A percentile compares a stretch with the other conserved stretches of the same genome.
Conservation (phyloP, 805 yeast species). For the Kregervanrija fluxuum region DNA sequence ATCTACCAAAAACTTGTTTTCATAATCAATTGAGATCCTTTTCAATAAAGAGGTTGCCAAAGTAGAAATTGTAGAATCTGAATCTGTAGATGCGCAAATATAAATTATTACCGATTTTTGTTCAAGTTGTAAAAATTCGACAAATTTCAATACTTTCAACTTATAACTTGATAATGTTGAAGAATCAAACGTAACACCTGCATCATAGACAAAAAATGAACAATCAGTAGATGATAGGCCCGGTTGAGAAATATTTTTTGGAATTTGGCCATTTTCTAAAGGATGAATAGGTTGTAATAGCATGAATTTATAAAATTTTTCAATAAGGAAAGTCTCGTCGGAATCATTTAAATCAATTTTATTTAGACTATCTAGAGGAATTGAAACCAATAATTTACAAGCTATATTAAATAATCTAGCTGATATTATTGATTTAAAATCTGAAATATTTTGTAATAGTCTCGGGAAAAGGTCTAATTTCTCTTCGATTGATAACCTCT, state of each 20-base stretch:
- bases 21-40: slow-evolving; percentile 45
- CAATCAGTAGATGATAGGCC: slow-evolving; percentile 56
- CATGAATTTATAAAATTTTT: slow-evolving; percentile 48
- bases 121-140: slow-evolving; percentile 33
- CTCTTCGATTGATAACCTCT: slow-evolving; percentile 37
- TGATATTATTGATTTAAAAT: slow-evolving; percentile 20
- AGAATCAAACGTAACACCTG: slow-evolving; percentile 54
- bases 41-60: slow-evolving; percentile 44
- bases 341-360: slow-evolving; percentile 19
- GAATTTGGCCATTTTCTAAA: slow-evolving; percentile 31
- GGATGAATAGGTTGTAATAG: slow-evolving; percentile 42
- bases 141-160: slow-evolving; percentile 34
- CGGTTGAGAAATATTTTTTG: slow-evolving; percentile 45
- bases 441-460: slow-evolving; percentile 40
- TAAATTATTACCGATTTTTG: slow-evolving; percentile 32
- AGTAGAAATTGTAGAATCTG: slow-evolving; percentile 47
- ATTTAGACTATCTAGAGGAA: slow-evolving; percentile 14
- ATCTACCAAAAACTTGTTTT: slow-evolving; percentile 38
- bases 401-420: slow-evolving; percentile 60
- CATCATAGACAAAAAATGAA: slow-evolving; percentile 57
- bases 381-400: slow-evolving; percentile 38
- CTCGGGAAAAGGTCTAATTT: slow-evolving; percentile 38
- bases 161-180: slow-evolving; percentile 39
- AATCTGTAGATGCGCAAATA: slow-evolving; percentile 58
- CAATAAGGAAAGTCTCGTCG: slow-evolving; percentile 41